Conservation (phyloP, 192 early-diverging fungal genomes). For the Coemansia sp. region DNA sequence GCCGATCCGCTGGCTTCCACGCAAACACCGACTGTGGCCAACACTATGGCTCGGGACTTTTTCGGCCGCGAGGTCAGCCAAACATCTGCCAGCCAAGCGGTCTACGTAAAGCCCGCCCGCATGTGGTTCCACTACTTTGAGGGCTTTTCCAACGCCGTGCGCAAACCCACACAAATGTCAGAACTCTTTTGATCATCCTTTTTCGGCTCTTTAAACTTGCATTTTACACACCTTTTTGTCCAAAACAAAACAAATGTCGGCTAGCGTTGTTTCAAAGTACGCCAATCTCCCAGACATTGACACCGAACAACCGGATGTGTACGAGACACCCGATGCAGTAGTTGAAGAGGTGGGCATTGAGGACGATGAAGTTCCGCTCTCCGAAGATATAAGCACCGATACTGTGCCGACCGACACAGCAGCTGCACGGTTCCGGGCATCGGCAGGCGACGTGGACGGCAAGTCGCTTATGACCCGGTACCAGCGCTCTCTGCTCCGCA, state of each 20-base stretch:
- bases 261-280: conserved; percentile 62
- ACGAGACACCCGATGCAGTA: conserved; percentile 71
- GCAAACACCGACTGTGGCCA: neutral
- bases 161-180: conserved; percentile 67
- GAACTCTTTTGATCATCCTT: conserved; percentile 58
- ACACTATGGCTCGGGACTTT: conserved; percentile 59
- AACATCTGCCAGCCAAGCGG: neutral
- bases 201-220: neutral
- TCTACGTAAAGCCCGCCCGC: neutral
- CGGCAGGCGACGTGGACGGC: conserved; percentile 20
- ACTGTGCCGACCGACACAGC: conserved; percentile 6
- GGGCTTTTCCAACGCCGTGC: conserved; percentile 89
- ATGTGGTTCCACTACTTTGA: conserved; percentile 81
- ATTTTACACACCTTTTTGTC: neutral
- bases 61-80: conserved; percentile 62
- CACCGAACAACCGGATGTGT: conserved; percentile 71
- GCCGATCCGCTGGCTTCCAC: conserved; percentile 22
- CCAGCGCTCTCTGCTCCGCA: conserved; percentile 43
- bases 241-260: neutral
- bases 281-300: conserved; percentile 77
- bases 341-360: conserved; percentile 3
- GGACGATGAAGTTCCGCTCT: conserved; percentile 17
- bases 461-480: conserved; percentile 31
- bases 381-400: conserved; percentile 27
- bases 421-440: conserved; percentile 33